phyloP scores from a whole-genome alignment of 1,284 basidiomycete genomes.

The Paramarasmius palmivorus region DNA sequence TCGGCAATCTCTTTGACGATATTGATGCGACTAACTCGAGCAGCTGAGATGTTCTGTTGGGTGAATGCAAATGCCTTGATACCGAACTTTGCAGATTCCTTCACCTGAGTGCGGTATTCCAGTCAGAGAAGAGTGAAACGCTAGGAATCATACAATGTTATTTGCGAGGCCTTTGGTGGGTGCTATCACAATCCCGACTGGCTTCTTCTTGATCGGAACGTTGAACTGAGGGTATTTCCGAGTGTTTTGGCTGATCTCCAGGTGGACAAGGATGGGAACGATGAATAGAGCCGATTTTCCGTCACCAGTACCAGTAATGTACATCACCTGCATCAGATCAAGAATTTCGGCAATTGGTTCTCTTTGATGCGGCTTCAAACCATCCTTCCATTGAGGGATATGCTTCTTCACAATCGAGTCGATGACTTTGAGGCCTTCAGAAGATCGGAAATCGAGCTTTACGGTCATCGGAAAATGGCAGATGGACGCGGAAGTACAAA shows the following conservation, averaged over 20 bases:
- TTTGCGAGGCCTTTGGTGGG: neutral
- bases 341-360: constrained; percentile 6
- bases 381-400: constrained; percentile 5
- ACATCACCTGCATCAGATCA: constrained; percentile 5
- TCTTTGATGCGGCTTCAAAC: neutral
- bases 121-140: neutral
- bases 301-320: constrained; percentile 32
- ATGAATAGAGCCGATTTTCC: constrained; percentile 16
- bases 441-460: neutral
- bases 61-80: constrained; percentile 1
- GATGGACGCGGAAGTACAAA: no score
- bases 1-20: no score
- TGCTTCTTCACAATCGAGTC: neutral
- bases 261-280: constrained; percentile 4
- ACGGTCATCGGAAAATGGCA: no score
- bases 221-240: neutral
- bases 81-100: neutral
- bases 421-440: neutral
- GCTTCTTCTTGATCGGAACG: neutral
- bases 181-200: neutral
- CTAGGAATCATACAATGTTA: neutral
- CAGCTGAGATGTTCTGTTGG: neutral
- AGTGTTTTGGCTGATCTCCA: neutral
- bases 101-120: neutral
- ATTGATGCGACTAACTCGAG: no score